Percentiles rank a stretch among this genome's conserved stretches.
Conservation (phyloP, 345 rosid genomes). For the Syzygium aromaticum region DNA sequence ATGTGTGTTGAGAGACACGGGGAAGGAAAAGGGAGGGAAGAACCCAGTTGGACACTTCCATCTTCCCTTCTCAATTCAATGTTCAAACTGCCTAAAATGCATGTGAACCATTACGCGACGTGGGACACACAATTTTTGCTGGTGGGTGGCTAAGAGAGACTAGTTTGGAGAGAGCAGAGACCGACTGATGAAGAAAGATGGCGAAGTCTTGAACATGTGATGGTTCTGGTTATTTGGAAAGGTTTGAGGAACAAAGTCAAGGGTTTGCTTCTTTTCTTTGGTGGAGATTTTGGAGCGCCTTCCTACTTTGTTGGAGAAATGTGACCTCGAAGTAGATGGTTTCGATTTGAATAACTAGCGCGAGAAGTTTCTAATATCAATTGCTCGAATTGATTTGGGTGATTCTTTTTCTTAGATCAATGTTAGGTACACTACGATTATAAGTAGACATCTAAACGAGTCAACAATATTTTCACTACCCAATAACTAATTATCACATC, state of each 20-base stretch:
- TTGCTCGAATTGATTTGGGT: background rate
- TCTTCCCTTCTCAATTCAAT: background rate
- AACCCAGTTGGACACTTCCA: background rate
- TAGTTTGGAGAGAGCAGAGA: background rate
- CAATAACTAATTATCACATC: background rate
- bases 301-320: background rate
- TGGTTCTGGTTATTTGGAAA: background rate
- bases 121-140: background rate
- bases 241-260: background rate
- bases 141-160: background rate
- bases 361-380: background rate
- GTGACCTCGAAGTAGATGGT: background rate
- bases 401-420: background rate
- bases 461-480: background rate
- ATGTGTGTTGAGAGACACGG: background rate
- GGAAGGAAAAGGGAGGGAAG: background rate
- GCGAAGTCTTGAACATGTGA: background rate
- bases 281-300: background rate
- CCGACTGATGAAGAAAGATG: background rate
- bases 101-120: background rate
- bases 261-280: background rate
- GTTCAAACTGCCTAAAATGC: background rate
- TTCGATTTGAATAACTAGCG: background rate
- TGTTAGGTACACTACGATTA: background rate
- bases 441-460: background rate